Percentiles rank a stretch among this genome's conserved stretches.
Evolutionary conservation across 331 rosid genomes (phyloP).

Genomic region (Saraca asoca): DNA sequence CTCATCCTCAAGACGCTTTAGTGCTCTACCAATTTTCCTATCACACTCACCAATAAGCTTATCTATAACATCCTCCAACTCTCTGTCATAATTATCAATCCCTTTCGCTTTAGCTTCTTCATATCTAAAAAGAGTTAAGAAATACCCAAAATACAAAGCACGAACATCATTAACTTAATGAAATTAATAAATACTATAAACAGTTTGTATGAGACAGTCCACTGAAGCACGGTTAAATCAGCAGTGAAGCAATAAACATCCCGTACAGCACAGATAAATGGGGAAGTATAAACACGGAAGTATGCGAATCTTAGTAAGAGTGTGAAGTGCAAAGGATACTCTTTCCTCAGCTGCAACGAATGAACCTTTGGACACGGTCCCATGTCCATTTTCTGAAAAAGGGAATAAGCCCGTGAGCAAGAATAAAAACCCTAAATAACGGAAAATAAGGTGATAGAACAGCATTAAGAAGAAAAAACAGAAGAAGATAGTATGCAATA

Average conservation of each 20-base stretch:
- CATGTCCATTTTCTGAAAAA: slow-evolving; percentile 98
- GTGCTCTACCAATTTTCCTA: slow-evolving; percentile 88
- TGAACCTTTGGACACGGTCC: slow-evolving; percentile 98
- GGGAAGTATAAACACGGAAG: neutral
- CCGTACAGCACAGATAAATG: neutral
- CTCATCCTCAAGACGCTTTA: slow-evolving; percentile 96
- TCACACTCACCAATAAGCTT: slow-evolving; percentile 97
- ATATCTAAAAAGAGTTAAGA: slow-evolving; percentile 73
- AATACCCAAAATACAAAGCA: neutral
- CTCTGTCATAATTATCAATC: slow-evolving; percentile 79
- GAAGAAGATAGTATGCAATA: too few relatives aligned
- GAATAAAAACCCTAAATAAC: too few relatives aligned
- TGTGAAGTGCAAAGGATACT: slow-evolving; percentile 72
- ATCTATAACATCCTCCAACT: slow-evolving; percentile 93
- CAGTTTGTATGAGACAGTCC: neutral
- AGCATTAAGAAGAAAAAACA: neutral
- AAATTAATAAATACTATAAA: neutral
- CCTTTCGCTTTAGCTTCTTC: slow-evolving; percentile 83
- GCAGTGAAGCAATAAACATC: neutral
- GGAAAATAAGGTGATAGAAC: neutral
- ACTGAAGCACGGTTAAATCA: slow-evolving; percentile 6
- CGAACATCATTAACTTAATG: neutral
- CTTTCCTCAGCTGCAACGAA: slow-evolving; percentile 94
- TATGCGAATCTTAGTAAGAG: slow-evolving; percentile 2
- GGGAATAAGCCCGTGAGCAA: neutral